A percentile compares a stretch with the other conserved stretches of the same genome.
phyloP scores from a whole-genome alignment of 768 basidiomycete genomes.

The Lepiota venenata region DNA sequence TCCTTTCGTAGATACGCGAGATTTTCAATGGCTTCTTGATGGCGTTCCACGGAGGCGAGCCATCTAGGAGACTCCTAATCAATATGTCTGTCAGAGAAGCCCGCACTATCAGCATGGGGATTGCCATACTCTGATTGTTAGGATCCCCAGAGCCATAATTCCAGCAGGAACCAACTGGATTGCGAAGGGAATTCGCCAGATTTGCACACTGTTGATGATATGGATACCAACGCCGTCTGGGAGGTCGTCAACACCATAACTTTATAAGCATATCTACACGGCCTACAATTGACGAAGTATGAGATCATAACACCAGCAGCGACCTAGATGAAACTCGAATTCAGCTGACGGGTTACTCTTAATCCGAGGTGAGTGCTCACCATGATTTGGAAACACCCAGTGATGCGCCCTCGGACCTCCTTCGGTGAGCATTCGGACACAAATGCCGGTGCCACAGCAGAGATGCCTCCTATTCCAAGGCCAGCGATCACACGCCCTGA shows the following conservation, averaged over 20 bases:
- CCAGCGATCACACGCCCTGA: slow-evolving; percentile 79
- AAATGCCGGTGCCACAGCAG: slow-evolving; percentile 79
- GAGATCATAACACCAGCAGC: slow-evolving; percentile 84
- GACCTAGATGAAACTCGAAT: slow-evolving; percentile 29
- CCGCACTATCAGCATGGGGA: neutral
- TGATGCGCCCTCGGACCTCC: slow-evolving; percentile 81
- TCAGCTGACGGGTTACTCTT: neutral
- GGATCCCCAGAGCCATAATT: slow-evolving; percentile 61
- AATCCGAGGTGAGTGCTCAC: slow-evolving; percentile 26
- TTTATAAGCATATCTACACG: neutral
- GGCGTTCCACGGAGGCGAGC: slow-evolving; percentile 62
- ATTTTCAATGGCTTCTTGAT: slow-evolving; percentile 50
- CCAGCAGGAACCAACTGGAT: slow-evolving; percentile 75
- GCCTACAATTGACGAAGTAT: slow-evolving; percentile 76
- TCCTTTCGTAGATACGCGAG: slow-evolving; percentile 63
- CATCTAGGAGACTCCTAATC: slow-evolving; percentile 71
- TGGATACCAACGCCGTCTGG: slow-evolving; percentile 61
- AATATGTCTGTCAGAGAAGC: neutral
- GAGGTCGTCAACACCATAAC: neutral
- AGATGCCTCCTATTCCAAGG: slow-evolving; percentile 79
- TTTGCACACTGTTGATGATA: slow-evolving; percentile 37
- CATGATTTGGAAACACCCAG: slow-evolving; percentile 85
- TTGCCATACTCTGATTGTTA: slow-evolving; percentile 54
- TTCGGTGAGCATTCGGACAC: slow-evolving; percentile 89
- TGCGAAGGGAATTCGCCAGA: slow-evolving; percentile 75